Conservation (phyloP, 140 eudicot genomes). For the Flaveria floridana region DNA sequence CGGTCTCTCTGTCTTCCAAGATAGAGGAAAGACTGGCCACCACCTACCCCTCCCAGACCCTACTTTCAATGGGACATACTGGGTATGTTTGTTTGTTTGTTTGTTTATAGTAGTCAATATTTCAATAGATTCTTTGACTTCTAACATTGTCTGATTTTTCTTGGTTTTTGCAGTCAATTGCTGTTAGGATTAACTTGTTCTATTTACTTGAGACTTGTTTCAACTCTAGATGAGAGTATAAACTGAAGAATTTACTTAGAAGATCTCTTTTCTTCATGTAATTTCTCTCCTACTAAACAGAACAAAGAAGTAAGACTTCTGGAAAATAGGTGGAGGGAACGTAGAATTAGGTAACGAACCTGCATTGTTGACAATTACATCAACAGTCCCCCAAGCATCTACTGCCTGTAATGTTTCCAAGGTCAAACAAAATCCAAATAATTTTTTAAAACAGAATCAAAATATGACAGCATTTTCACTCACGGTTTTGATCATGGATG, state of each 20-base stretch:
- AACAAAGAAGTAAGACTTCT: background rate
- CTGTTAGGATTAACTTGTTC: slow-evolving; percentile 9
- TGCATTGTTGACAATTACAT: slow-evolving; percentile 89
- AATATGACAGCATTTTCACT: slow-evolving; percentile 31
- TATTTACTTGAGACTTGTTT: background rate
- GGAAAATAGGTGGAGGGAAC: background rate
- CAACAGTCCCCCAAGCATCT: slow-evolving; percentile 98
- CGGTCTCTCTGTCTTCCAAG: too few relatives aligned
- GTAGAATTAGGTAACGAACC: slow-evolving; percentile 58
- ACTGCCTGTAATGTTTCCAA: slow-evolving; percentile 62
- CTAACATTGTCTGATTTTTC: background rate
- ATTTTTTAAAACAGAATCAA: background rate
- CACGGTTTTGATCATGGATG: slow-evolving; percentile 91
- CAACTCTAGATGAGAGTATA: slow-evolving; percentile 15
- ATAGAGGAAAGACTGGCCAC: too few relatives aligned
- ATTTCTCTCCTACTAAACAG: slow-evolving; percentile 12
- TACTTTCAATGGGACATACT: too few relatives aligned
- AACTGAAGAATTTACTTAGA: background rate
- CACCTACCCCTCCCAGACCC: too few relatives aligned
- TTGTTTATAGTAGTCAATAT: background rate
- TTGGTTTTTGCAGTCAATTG: slow-evolving; percentile 13
- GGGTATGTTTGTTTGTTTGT: too few relatives aligned
- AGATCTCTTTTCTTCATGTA: background rate
- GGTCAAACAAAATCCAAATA: slow-evolving; percentile 13
- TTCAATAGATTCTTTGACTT: background rate